Conservation (phyloP, 305 asterid species). For the Fraxinus platypoda region DNA sequence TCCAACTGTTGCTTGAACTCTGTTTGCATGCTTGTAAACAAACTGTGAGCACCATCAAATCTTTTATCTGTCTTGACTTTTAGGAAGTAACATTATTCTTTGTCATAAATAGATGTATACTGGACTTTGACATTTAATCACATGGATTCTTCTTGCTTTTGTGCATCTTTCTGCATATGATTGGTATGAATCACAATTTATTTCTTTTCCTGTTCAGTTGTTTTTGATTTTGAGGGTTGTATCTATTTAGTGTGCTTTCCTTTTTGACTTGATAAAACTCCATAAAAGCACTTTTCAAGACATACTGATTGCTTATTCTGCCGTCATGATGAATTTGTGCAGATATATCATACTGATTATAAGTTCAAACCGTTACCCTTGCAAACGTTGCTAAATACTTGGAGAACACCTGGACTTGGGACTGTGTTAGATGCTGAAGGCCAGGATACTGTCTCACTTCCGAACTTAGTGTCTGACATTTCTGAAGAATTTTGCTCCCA, state of each 20-base stretch:
- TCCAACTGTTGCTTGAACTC: background rate
- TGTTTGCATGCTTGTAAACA: background rate
- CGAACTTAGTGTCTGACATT: slow-evolving; percentile 40
- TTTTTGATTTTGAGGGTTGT: background rate
- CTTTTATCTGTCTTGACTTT: background rate
- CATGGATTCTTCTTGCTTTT: background rate
- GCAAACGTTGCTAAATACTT: slow-evolving; percentile 53
- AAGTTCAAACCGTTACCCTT: slow-evolving; percentile 55
- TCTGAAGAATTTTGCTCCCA: slow-evolving; percentile 76
- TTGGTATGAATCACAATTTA: background rate
- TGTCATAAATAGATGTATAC: background rate
- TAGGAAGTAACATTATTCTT: background rate
- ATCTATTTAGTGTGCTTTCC: background rate
- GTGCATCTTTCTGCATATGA: background rate
- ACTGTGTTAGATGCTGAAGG: slow-evolving; percentile 34
- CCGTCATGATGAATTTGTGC: slow-evolving; percentile 33
- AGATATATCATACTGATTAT: slow-evolving; percentile 67
- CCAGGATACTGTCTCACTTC: slow-evolving; percentile 35
- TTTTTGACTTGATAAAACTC: background rate
- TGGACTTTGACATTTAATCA: background rate
- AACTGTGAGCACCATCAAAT: background rate
- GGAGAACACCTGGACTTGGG: slow-evolving; percentile 51
- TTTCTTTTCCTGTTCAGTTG: background rate
- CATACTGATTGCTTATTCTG: slow-evolving; percentile 16
- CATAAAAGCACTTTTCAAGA: background rate